A percentile compares a stretch with the other conserved stretches of the same genome.
phyloP scores from a whole-genome alignment of 805 yeast species.

The Saccharomycopsis fermentans region DNA sequence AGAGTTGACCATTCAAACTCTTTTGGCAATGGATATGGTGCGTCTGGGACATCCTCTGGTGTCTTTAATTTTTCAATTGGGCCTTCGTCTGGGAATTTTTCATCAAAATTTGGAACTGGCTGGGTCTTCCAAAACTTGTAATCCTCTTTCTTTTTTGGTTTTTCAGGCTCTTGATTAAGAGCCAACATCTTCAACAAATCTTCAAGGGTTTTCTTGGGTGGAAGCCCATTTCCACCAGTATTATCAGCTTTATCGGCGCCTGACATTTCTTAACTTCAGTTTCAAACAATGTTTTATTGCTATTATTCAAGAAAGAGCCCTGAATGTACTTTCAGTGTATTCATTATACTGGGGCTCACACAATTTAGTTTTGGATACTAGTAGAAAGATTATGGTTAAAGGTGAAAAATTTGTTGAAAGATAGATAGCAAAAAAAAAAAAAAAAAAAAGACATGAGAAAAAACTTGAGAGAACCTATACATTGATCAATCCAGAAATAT shows the following conservation, averaged over 20 bases:
- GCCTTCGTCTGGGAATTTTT: conserved; percentile 47
- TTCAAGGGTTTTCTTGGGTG: conserved; percentile 35
- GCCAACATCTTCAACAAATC: conserved; percentile 49
- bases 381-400: too few relatives aligned
- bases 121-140: conserved; percentile 97
- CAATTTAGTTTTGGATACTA: too few relatives aligned
- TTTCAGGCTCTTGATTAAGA: conserved; percentile 44
- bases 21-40: conserved; percentile 58
- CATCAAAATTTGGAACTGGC: conserved; percentile 79
- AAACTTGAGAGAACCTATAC: too few relatives aligned
- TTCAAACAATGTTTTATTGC: background rate
- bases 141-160: conserved; percentile 58
- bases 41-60: conserved; percentile 59
- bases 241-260: background rate
- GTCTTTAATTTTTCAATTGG: conserved; percentile 65
- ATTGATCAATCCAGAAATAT: background rate
- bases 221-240: background rate
- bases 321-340: too few relatives aligned
- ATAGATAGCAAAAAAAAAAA: too few relatives aligned
- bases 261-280: background rate
- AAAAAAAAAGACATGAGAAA: too few relatives aligned
- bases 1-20: conserved; percentile 88
- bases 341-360: too few relatives aligned
- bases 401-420: too few relatives aligned
- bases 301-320: too few relatives aligned